Conservation (phyloP, 2,329 filamentous ascomycete species). For the Aspergillus pseudoglaucus region DNA sequence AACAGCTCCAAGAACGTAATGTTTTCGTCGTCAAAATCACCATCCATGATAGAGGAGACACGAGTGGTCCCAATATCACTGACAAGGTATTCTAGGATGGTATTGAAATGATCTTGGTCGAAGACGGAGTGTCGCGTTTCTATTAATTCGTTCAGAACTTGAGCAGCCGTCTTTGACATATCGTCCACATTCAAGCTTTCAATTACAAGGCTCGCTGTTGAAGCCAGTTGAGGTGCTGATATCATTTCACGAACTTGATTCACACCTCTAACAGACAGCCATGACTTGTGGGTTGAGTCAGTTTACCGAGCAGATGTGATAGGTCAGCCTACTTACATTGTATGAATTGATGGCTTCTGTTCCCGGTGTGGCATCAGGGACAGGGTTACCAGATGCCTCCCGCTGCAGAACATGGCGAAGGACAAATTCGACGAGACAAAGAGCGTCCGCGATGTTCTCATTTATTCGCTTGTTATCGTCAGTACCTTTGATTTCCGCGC, state of each 20-base stretch:
- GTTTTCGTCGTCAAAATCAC: constrained; percentile 31
- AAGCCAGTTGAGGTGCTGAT: constrained; percentile 12
- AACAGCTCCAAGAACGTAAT: constrained; percentile 37
- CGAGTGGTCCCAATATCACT: constrained; percentile 28
- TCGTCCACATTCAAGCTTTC: constrained; percentile 19
- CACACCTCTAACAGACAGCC: constrained; percentile 26
- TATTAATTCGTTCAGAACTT: constrained; percentile 29
- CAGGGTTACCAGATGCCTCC: constrained; percentile 11
- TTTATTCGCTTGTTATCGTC: constrained; percentile 10
- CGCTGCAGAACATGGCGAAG: constrained; percentile 26
- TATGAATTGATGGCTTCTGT: constrained; percentile 31
- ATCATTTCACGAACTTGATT: constrained; percentile 16
- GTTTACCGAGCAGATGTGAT: constrained; percentile 3
- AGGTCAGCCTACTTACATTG: constrained; percentile 21
- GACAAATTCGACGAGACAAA: constrained; percentile 31
- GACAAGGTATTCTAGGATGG: constrained; percentile 28
- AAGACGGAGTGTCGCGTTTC: constrained; percentile 22
- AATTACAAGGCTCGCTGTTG: constrained; percentile 18
- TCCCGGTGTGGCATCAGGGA: constrained; percentile 17
- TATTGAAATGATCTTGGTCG: constrained; percentile 18
- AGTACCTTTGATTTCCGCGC: constrained; percentile 14
- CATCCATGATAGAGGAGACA: constrained; percentile 26
- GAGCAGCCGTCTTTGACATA: constrained; percentile 26
- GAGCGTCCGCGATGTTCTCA: constrained; percentile 31
- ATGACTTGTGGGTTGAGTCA: constrained; percentile 19